Evolutionary conservation across 2,329 filamentous ascomycete genomes (phyloP).

Genomic region (Fusarium ramigenum): DNA sequence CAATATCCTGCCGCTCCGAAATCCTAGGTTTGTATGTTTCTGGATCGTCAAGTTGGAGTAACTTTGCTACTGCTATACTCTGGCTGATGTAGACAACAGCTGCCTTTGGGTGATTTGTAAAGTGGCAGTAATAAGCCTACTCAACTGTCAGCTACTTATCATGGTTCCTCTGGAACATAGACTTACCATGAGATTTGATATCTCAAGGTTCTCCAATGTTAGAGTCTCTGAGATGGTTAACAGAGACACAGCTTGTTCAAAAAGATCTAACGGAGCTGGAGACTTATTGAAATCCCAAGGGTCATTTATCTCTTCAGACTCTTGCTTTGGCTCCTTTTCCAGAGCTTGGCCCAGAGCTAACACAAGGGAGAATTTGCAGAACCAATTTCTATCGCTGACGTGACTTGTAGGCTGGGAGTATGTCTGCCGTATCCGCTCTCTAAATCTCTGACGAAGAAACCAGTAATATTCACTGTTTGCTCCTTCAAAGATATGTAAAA

Average conservation of each 20-base stretch:
- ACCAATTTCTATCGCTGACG: not conserved
- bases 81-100: not conserved
- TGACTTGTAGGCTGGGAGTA: not conserved
- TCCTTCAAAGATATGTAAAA: not conserved
- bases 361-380: not conserved
- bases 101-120: not conserved
- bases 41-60: not conserved
- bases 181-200: not conserved
- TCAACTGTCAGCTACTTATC: not conserved
- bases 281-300: too few relatives aligned
- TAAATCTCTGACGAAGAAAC: not conserved
- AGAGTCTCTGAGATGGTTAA: not conserved
- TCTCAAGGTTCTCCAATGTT: not conserved
- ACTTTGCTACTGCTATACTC: not conserved
- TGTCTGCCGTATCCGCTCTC: not conserved
- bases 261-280: not conserved
- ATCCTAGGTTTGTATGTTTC: accelerated
- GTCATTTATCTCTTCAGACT: not conserved
- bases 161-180: not conserved
- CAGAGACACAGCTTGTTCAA: not conserved
- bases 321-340: not conserved
- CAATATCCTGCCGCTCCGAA: accelerated
- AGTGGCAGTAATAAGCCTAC: not conserved
- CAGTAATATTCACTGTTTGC: not conserved
- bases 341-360: not conserved